These are phyloP conservation scores for Anisogramma anomala DNA, from an alignment of 2,329 filamentous ascomycete genomes.

Conservation along the genomic window DNA sequence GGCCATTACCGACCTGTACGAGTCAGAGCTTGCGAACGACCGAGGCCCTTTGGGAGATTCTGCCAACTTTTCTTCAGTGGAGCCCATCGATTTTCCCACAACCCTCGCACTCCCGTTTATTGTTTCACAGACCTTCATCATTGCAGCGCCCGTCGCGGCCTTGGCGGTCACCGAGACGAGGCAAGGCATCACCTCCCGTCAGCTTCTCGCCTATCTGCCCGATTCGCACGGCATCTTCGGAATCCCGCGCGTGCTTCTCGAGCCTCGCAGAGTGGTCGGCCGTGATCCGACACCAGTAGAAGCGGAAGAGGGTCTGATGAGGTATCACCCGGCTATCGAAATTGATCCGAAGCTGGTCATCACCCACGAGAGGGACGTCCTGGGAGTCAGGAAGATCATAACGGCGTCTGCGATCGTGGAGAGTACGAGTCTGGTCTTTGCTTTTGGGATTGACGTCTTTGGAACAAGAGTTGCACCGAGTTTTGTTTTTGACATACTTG, in stretches of 20 bases:
- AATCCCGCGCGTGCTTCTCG: slow-evolving; percentile 66
- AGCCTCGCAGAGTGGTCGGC: slow-evolving; percentile 75
- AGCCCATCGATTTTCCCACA: slow-evolving; percentile 46
- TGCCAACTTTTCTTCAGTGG: slow-evolving; percentile 66
- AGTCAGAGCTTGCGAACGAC: slow-evolving; percentile 72
- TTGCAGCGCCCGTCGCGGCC: slow-evolving; percentile 65
- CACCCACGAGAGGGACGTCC: slow-evolving; percentile 70
- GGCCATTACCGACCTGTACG: slow-evolving; percentile 78
- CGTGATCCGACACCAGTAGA: slow-evolving; percentile 73
- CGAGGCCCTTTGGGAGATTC: slow-evolving; percentile 63
- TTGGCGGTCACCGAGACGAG: slow-evolving; percentile 79
- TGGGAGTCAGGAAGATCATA: slow-evolving; percentile 63
- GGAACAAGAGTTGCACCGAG: slow-evolving; percentile 80
- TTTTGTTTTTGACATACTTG: slow-evolving; percentile 81
- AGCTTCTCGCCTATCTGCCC: slow-evolving; percentile 69
- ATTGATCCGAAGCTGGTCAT: slow-evolving; percentile 73
- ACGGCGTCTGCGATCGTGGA: slow-evolving; percentile 72
- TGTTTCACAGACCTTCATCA: slow-evolving; percentile 67
- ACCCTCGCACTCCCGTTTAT: slow-evolving; percentile 58
- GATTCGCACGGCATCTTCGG: slow-evolving; percentile 63
- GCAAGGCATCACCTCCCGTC: slow-evolving; percentile 79
- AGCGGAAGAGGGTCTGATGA: slow-evolving; percentile 68
- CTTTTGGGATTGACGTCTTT: slow-evolving; percentile 80
- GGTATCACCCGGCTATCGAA: slow-evolving; percentile 66
- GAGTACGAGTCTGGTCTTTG: slow-evolving; percentile 82